phyloP scores from a whole-genome alignment of 2,329 filamentous ascomycete species.

The Paecilomyces sp. region DNA sequence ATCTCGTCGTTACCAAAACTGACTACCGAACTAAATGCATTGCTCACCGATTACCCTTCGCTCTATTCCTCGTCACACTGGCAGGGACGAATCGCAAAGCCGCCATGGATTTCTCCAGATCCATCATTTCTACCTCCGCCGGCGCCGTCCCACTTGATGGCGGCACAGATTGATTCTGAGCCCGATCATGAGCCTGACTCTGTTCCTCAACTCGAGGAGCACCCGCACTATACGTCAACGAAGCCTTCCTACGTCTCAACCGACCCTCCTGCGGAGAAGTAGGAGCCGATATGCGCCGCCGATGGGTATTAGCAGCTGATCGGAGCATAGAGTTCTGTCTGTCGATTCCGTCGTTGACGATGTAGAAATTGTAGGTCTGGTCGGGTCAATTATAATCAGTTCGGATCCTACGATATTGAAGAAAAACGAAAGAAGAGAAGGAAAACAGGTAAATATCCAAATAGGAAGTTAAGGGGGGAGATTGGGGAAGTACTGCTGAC shows the following conservation, averaged over 20 bases:
- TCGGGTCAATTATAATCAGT: background rate
- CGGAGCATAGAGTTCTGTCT: conserved; percentile 70
- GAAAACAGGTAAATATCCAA: no score
- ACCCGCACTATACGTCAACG: conserved; percentile 14
- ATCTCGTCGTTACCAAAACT: background rate
- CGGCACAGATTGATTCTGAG: background rate
- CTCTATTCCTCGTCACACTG: conserved; percentile 29
- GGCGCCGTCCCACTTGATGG: background rate
- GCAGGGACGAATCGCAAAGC: conserved; percentile 37
- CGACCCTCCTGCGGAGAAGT: conserved; percentile 24
- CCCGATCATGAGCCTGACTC: background rate
- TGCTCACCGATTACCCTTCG: conserved; percentile 7
- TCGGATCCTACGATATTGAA: no score
- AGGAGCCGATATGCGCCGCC: conserved; percentile 27
- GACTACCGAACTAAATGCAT: no score
- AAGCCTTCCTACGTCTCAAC: conserved; percentile 23
- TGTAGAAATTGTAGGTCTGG: conserved; percentile 73
- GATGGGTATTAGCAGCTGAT: conserved; percentile 17
- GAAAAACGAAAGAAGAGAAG: no score
- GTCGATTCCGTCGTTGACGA: conserved; percentile 87
- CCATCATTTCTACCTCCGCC: conserved; percentile 25
- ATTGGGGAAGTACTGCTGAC: conserved; percentile 1
- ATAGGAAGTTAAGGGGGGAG: background rate
- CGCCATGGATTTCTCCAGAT: conserved; percentile 37
- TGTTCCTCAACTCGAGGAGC: background rate